A percentile compares a stretch with the other conserved stretches of the same genome.
These are phyloP conservation scores for Coniferiporia sulphurascens DNA, from an alignment of 1,284 basidiomycete genomes.

Conservation along the genomic window DNA sequence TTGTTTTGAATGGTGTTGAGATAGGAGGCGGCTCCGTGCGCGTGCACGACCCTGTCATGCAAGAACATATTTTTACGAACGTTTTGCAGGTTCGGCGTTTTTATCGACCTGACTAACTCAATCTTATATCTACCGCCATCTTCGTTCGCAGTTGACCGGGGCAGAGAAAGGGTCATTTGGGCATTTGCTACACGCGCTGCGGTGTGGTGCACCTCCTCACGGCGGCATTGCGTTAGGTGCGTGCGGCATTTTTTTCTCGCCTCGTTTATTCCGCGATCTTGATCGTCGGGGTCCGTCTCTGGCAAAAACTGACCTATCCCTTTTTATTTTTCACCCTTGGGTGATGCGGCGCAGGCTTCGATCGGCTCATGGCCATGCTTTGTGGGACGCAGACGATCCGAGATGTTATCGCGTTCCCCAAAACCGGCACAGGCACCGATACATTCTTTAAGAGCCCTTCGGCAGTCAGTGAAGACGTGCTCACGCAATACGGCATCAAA, in stretches of 20 bases:
- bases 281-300: not conserved
- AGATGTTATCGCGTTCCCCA: slow-evolving; percentile 96
- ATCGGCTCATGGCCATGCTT: slow-evolving; percentile 87
- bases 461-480: slow-evolving; percentile 45
- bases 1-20: slow-evolving; percentile 93
- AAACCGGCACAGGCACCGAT: slow-evolving; percentile 81
- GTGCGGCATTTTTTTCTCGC: slow-evolving; percentile 18
- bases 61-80: slow-evolving; percentile 76
- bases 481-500: slow-evolving; percentile 61
- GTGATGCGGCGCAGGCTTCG: slow-evolving; percentile 60
- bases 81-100: slow-evolving; percentile 63
- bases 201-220: slow-evolving; percentile 90
- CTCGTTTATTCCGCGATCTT: slow-evolving; percentile 3
- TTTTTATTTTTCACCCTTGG: not conserved
- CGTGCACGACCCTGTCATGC: slow-evolving; percentile 84
- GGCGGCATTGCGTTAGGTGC: slow-evolving; percentile 90
- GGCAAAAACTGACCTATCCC: slow-evolving; percentile 4
- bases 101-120: not conserved
- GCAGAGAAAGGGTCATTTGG: slow-evolving; percentile 73
- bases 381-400: slow-evolving; percentile 82
- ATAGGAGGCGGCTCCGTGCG: slow-evolving; percentile 93
- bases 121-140: slow-evolving; percentile 6
- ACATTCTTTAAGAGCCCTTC: slow-evolving; percentile 87
- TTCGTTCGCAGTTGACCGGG: slow-evolving; percentile 53
- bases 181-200: slow-evolving; percentile 82